Conservation (phyloP, 306 rosid genomes). For the Vigna unguiculata region DNA sequence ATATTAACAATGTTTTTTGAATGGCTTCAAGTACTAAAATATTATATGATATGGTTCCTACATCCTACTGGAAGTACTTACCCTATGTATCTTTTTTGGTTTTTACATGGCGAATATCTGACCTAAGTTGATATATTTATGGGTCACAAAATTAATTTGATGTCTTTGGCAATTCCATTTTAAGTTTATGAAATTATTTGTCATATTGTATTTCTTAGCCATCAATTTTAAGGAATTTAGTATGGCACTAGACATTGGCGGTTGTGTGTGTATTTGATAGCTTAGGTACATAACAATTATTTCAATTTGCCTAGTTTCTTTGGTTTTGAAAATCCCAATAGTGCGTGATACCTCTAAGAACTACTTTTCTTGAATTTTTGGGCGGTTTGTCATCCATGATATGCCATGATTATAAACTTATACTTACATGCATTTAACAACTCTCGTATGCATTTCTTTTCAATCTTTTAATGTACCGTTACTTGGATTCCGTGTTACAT, state of each 20-base stretch:
- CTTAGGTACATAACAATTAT: neutral
- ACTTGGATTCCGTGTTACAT: conserved; percentile 6
- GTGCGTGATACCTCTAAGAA: neutral
- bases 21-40: neutral
- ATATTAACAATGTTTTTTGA: neutral
- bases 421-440: neutral
- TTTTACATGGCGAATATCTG: neutral
- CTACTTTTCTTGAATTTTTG: neutral
- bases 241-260: neutral
- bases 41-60: neutral
- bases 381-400: neutral
- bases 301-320: neutral
- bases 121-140: neutral
- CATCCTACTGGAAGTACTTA: neutral
- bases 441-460: neutral
- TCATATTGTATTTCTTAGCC: neutral
- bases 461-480: neutral
- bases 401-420: neutral
- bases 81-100: too few relatives aligned
- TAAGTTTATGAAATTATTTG: neutral
- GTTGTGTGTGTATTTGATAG: neutral
- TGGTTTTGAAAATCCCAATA: neutral
- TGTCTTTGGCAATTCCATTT: neutral
- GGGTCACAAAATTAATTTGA: conserved; percentile 3
- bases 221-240: neutral